phyloP scores from a whole-genome alignment of 83 land plant species.

The Picea mariana region DNA sequence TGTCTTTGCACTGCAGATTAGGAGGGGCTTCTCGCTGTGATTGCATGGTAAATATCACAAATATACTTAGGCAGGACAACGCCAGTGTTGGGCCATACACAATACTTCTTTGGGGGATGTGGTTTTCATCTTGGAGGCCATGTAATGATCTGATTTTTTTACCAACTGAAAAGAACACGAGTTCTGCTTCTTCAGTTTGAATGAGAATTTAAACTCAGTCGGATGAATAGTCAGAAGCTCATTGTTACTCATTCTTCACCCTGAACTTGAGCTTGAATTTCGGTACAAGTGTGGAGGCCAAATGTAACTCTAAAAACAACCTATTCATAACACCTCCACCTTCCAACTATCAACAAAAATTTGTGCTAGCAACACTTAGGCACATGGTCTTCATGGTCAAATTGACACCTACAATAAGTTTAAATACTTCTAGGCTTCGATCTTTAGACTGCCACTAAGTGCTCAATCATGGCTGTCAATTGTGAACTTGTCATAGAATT shows the following conservation, averaged over 20 bases:
- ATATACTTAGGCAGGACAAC: constrained; percentile 31
- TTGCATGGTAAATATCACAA: constrained; percentile 80
- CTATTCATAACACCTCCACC: not conserved
- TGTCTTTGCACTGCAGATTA: constrained; percentile 58
- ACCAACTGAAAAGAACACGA: constrained; percentile 48
- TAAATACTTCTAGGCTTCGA: too few relatives aligned
- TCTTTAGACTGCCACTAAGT: too few relatives aligned
- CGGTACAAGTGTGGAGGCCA: not conserved
- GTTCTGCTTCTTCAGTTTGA: constrained; percentile 71
- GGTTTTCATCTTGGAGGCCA: constrained; percentile 68
- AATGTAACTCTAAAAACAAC: too few relatives aligned
- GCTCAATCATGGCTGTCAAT: too few relatives aligned
- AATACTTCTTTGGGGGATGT: constrained; percentile 57
- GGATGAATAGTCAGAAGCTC: constrained; percentile 33
- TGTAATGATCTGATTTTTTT: constrained; percentile 48
- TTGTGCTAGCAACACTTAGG: too few relatives aligned
- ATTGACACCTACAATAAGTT: too few relatives aligned
- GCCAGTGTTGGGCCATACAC: too few relatives aligned
- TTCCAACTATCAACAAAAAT: too few relatives aligned
- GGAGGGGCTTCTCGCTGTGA: constrained; percentile 60
- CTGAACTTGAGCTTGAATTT: not conserved
- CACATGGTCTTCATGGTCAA: too few relatives aligned
- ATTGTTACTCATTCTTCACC: not conserved
- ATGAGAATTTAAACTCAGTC: not conserved
- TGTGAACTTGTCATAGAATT: too few relatives aligned